Conservation (phyloP, 2,329 filamentous ascomycete species). For the Orbilia blumenaviensis region DNA sequence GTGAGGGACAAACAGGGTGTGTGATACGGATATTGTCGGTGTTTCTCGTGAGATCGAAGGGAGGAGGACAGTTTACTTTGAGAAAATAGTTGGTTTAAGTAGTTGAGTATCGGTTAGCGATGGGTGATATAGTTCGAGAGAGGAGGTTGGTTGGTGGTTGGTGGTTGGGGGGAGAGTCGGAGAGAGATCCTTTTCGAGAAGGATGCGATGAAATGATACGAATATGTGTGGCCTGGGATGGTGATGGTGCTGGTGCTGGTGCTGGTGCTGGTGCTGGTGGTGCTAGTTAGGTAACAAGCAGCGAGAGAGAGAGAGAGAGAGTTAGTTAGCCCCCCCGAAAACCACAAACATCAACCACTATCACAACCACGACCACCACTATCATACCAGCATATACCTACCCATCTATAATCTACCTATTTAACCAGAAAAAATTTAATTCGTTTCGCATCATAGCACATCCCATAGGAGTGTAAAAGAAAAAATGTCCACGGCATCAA, state of each 20-base stretch:
- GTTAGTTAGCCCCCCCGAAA: not conserved
- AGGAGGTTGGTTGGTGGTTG: not conserved
- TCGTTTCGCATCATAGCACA: not conserved
- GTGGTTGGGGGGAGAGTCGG: no score
- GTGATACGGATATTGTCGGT: not conserved
- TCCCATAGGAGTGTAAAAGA: not conserved
- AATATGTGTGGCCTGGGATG: no score
- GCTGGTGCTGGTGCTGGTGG: not conserved
- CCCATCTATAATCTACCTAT: not conserved
- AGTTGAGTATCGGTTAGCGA: no score
- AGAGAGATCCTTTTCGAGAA: no score
- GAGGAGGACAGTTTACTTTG: no score
- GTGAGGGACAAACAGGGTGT: no score
- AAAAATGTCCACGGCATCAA: not conserved
- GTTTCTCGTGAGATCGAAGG: not conserved
- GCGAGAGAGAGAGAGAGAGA: no score
- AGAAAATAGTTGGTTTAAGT: no score
- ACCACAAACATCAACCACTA: not conserved
- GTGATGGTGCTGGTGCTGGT: slow-evolving; percentile 6
- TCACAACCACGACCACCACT: no score
- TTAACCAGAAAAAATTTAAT: no score
- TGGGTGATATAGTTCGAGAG: not conserved
- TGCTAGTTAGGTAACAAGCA: not conserved
- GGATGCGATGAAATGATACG: not conserved
- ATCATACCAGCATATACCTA: no score